Conservation (phyloP, 305 asterid species). For the Solanum hybrid region DNA sequence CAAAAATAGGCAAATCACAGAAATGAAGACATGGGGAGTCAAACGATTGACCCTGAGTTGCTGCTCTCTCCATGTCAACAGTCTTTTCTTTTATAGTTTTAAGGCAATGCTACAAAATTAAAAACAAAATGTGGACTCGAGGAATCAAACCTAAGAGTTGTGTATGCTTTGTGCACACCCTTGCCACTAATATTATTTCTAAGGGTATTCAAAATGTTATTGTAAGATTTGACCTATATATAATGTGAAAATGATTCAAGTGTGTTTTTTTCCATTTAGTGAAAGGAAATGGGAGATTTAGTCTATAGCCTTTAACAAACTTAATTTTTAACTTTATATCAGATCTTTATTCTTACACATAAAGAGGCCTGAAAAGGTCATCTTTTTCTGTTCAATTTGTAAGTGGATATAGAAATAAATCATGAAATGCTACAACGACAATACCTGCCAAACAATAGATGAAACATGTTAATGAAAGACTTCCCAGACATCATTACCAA, state of each 20-base stretch:
- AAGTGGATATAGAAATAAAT: neutral
- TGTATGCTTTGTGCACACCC: neutral
- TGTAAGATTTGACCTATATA: too few species aligned
- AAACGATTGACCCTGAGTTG: neutral
- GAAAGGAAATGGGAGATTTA: neutral
- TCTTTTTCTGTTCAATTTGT: neutral
- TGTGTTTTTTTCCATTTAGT: neutral
- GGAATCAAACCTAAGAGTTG: neutral
- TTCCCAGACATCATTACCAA: neutral
- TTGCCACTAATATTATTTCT: neutral
- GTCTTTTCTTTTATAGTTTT: too few species aligned
- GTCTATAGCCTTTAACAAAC: neutral
- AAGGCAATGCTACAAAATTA: neutral
- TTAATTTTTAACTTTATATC: neutral
- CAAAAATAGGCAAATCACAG: neutral
- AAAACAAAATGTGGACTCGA: neutral
- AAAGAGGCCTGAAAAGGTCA: neutral
- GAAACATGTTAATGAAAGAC: neutral
- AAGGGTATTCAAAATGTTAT: neutral
- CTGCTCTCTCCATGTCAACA: neutral
- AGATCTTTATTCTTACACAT: neutral
- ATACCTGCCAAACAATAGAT: neutral
- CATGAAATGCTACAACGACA: neutral
- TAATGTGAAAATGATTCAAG: neutral
- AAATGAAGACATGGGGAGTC: neutral